Conservation (phyloP, 192 early-diverging fungal genomes). For the Kappamyces sp. region DNA sequence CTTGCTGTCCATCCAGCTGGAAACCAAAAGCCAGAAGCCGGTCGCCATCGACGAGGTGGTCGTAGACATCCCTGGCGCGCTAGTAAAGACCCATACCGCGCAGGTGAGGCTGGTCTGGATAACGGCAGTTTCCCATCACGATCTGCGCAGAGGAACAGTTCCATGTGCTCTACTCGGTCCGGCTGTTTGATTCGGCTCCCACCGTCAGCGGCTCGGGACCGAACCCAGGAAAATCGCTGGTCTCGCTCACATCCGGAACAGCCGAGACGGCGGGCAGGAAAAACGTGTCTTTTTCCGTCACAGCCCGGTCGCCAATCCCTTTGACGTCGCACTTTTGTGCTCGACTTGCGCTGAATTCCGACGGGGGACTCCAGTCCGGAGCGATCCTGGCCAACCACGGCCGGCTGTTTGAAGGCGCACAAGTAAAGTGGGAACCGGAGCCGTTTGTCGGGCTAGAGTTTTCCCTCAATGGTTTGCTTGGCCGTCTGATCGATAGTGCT, state of each 20-base stretch:
- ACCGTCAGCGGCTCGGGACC: background rate
- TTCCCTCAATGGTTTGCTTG: background rate
- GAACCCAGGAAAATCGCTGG: background rate
- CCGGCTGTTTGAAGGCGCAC: slow-evolving; percentile 9
- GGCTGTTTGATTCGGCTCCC: background rate
- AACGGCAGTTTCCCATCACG: background rate
- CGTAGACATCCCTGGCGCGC: slow-evolving; percentile 8
- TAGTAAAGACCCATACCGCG: background rate
- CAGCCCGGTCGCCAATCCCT: background rate
- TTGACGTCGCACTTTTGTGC: slow-evolving; percentile 1
- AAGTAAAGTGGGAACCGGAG: background rate
- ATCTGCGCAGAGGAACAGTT: background rate
- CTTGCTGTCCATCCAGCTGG: background rate
- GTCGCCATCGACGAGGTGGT: slow-evolving; percentile 4
- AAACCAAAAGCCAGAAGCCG: background rate
- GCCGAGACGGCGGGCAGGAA: slow-evolving; percentile 1
- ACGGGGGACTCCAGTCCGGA: slow-evolving; percentile 2
- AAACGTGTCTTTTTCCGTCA: slow-evolving; percentile 6
- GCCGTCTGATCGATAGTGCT: background rate
- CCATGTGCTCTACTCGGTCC: background rate
- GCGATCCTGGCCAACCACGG: slow-evolving; percentile 2
- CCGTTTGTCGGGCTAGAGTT: slow-evolving; percentile 6
- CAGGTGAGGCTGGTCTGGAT: background rate
- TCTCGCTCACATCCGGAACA: background rate
- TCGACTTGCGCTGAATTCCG: background rate